These are phyloP conservation scores for Hanseniaspora meyeri DNA, from an alignment of 805 yeast species.

Conservation along the genomic window DNA sequence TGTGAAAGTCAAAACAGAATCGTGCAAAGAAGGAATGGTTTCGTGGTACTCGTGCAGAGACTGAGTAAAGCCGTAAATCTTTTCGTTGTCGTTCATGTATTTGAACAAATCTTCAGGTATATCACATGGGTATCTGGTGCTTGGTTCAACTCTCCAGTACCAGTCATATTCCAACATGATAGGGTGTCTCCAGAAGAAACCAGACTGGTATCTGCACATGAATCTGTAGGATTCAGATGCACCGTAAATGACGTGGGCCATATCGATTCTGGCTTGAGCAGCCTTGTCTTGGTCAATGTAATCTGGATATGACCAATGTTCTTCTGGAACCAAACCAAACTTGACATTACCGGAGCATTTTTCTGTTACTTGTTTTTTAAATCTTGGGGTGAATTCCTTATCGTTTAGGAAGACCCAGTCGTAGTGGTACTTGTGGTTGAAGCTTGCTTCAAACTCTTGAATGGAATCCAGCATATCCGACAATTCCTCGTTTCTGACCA, in stretches of 20 bases:
- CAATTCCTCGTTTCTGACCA: slow-evolving; percentile 59
- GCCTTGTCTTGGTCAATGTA: slow-evolving; percentile 48
- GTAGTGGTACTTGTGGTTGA: slow-evolving; percentile 49
- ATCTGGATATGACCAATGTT: slow-evolving; percentile 61
- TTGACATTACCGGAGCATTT: slow-evolving; percentile 48
- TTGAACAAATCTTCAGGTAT: slow-evolving; percentile 51
- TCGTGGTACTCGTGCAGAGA: slow-evolving; percentile 49
- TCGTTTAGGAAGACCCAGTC: slow-evolving; percentile 77
- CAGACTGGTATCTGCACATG: slow-evolving; percentile 44
- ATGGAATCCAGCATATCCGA: slow-evolving; percentile 46
- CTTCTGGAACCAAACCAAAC: slow-evolving; percentile 49
- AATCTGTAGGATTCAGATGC: slow-evolving; percentile 51
- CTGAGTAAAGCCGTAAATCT: slow-evolving; percentile 55
- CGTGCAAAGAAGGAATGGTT: slow-evolving; percentile 57
- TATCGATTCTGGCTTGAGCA: slow-evolving; percentile 32
- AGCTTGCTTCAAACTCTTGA: slow-evolving; percentile 51
- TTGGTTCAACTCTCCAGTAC: slow-evolving; percentile 72
- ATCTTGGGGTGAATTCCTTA: slow-evolving; percentile 46
- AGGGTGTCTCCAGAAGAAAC: slow-evolving; percentile 51
- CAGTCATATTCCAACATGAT: slow-evolving; percentile 48
- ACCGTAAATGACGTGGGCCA: slow-evolving; percentile 43
- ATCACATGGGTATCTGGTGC: slow-evolving; percentile 48
- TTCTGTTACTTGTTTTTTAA: slow-evolving; percentile 36
- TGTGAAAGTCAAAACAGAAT: slow-evolving; percentile 38
- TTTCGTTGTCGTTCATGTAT: slow-evolving; percentile 41